Evolutionary conservation across 164 flowering plant genomes (phyloP).

Genomic region (grape (Vitis vinifera)): ASM3070453v1 NC_081811.1:22391501-22392000

Average conservation of each 20-base stretch:
- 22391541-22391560: slow-evolving; percentile 31
- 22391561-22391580: slow-evolving; percentile 45
- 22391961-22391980: background rate
- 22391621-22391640: slow-evolving; percentile 42
- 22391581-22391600: slow-evolving; percentile 41
- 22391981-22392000: too few species aligned
- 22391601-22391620: slow-evolving; percentile 32
- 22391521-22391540: slow-evolving; percentile 28
- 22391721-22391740: slow-evolving; percentile 37
- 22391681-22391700: slow-evolving; percentile 42
- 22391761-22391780: slow-evolving; percentile 41
- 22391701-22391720: slow-evolving; percentile 29
- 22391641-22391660: slow-evolving; percentile 47
- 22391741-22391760: slow-evolving; percentile 46
- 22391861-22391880: slow-evolving; percentile 74
- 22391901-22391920: too few species aligned
- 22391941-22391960: slow-evolving; percentile 1
- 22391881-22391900: slow-evolving; percentile 3
- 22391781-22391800: slow-evolving; percentile 47
- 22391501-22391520: slow-evolving; percentile 36
- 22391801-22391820: slow-evolving; percentile 32
- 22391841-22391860: slow-evolving; percentile 44
- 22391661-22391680: slow-evolving; percentile 28
- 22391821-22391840: slow-evolving; percentile 30
- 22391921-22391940: background rate